Conservation (phyloP, 805 yeast genomes). For the Teunomyces pallodes region DNA sequence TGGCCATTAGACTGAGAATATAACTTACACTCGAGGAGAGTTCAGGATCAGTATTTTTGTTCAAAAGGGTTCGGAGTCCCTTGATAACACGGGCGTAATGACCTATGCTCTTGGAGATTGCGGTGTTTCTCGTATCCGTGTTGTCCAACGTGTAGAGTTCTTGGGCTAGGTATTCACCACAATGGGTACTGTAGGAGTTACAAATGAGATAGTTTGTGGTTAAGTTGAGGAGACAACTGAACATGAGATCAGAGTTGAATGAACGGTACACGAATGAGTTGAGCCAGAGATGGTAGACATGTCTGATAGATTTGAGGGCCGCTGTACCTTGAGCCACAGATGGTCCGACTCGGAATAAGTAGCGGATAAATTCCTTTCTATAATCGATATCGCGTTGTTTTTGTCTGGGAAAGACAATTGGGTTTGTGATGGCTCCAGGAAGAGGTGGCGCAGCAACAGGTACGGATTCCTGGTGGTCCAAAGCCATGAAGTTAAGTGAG, state of each 20-base stretch:
- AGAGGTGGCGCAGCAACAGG: not conserved
- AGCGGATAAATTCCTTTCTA: not conserved
- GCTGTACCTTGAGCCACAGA: slow-evolving; percentile 21
- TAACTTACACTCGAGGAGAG: slow-evolving; percentile 35
- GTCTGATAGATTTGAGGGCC: slow-evolving; percentile 25
- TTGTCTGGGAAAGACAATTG: not conserved
- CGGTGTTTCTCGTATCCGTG: slow-evolving; percentile 20
- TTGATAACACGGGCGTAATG: slow-evolving; percentile 37
- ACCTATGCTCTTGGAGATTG: slow-evolving; percentile 31
- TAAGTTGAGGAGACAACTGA: slow-evolving; percentile 36
- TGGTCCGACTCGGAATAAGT: not conserved
- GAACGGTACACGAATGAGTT: slow-evolving; percentile 28
- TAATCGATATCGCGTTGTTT: not conserved
- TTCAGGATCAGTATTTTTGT: slow-evolving; percentile 27
- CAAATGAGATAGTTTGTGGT: slow-evolving; percentile 39
- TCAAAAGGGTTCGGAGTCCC: slow-evolving; percentile 28
- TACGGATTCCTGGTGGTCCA: not conserved
- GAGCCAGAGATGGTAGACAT: slow-evolving; percentile 32
- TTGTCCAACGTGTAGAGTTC: not conserved
- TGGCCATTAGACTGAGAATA: slow-evolving; percentile 37
- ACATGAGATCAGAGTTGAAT: slow-evolving; percentile 24
- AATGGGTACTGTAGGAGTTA: slow-evolving; percentile 18
- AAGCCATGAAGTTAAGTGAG: not conserved
- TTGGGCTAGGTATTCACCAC: not conserved
- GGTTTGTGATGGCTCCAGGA: not conserved